A percentile compares a stretch with the other conserved stretches of the same genome.
Conservation (phyloP, 768 basidiomycete genomes). For the Boletellus ananiceps region DNA sequence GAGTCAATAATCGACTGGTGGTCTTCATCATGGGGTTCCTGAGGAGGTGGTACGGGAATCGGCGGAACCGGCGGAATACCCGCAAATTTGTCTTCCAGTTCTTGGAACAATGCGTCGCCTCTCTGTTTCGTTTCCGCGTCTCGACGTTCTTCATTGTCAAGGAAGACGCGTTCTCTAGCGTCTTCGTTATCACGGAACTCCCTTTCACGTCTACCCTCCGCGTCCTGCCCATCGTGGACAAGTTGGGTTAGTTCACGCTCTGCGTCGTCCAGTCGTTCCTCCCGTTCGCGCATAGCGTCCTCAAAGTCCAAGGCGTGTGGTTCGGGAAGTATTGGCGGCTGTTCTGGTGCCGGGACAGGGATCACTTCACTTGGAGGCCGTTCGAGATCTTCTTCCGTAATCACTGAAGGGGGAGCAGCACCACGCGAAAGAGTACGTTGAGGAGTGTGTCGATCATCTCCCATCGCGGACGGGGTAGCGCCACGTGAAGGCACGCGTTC, state of each 20-base stretch:
- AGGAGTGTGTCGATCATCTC: neutral
- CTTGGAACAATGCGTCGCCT: conserved; percentile 19
- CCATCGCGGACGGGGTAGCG: neutral
- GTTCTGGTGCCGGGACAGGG: conserved; percentile 15
- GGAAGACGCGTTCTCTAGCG: conserved; percentile 56
- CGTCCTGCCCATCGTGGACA: conserved; percentile 47
- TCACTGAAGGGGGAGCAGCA: conserved; percentile 6
- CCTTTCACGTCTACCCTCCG: conserved; percentile 59
- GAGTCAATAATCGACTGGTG: conserved; percentile 34
- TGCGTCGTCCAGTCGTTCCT: conserved; percentile 54
- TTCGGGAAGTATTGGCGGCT: conserved; percentile 18
- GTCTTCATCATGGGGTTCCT: conserved; percentile 13
- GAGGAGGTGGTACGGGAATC: conserved; percentile 17
- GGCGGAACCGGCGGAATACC: conserved; percentile 21
- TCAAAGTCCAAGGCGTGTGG: conserved; percentile 34
- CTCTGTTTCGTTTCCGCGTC: conserved; percentile 49
- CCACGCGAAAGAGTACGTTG: conserved; percentile 16
- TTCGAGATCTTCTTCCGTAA: conserved; percentile 17
- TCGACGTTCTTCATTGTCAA: conserved; percentile 54
- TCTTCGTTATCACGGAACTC: conserved; percentile 65
- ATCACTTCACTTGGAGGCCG: conserved; percentile 25
- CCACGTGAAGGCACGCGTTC: conserved; percentile 13
- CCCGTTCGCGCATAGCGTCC: conserved; percentile 42
- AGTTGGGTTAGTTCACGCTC: conserved; percentile 48
- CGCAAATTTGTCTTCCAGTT: conserved; percentile 28